Base-by-base conservation (phyloP, 202 grass and related monocot species). In the Setaria italica region DNA sequence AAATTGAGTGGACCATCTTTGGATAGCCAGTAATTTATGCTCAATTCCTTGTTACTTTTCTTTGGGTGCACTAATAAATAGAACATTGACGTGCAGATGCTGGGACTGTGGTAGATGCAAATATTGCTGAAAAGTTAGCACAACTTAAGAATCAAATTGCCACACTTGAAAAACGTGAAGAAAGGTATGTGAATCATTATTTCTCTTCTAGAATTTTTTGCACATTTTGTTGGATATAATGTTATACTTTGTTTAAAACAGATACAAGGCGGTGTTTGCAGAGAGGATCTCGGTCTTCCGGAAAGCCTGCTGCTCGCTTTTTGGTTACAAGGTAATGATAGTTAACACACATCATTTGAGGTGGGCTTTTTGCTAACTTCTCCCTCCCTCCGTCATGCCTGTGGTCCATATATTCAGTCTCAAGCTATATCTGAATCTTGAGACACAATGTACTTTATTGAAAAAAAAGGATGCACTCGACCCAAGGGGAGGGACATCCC, bases 71-170 rank as follows among this genome's bases (percentile, higher is more conserved):
- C 84, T 70, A 71, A 47, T 69, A 48, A 72, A 45, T 60, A 46
- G 47, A 79, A 82, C 65, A 76, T 68, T 60, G 67, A 30, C 49
- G 75, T 78, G 62, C 88, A 95, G 93, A 92, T 82, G 68, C 81
- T 82, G 87, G 86, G 66, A 90, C 84, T 85, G 86, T 86, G 45
- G 90, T 93, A 74, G 84, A 94, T 67, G 78, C 70, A 16, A 91
- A 91, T 85, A 90, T 99, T 82, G 88, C 93, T 77, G 96, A 99
- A 91, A 99, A 95, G 63, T 85, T 99, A 73, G 79, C 87, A 78
- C 96, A 99, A 77, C 90, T 99, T 70, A 99, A 99, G 87, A 90
- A 91, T 63, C 93, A 99, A 92, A 92, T 99, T 88, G 93, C 93
- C 12, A 89, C 84, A 80, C 93, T 99, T 88, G 96, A 99, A 80